Percentiles rank a stretch among this genome's conserved stretches.
These are phyloP conservation scores for Phialemonium atrogriseum DNA, from an alignment of 2,329 filamentous ascomycete species.

Conservation along the genomic window DNA sequence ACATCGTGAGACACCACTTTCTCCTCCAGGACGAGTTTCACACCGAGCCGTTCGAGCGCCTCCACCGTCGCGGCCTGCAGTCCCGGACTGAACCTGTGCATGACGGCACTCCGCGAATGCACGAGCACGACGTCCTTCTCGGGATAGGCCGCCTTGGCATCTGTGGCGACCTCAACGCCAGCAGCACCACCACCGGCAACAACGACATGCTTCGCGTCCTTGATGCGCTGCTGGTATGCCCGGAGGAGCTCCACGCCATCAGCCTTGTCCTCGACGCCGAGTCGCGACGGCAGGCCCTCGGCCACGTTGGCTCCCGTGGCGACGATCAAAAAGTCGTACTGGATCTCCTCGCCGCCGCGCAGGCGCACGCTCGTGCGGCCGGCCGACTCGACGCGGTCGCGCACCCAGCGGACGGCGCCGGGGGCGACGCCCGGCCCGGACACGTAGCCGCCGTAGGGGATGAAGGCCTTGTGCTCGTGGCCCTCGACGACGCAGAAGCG, in stretches of 20 bases:
- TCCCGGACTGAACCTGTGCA: constrained; percentile 41
- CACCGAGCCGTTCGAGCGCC: constrained; percentile 34
- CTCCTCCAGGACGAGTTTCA: constrained; percentile 44
- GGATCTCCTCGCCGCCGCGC: constrained; percentile 31
- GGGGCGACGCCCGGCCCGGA: too few relatives aligned
- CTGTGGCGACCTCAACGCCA: constrained; percentile 52
- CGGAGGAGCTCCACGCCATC: constrained; percentile 34
- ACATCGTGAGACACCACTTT: constrained; percentile 29
- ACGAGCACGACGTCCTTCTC: constrained; percentile 48
- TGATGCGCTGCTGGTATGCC: constrained; percentile 36
- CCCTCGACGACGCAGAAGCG: constrained; percentile 47
- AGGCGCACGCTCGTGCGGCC: constrained; percentile 29
- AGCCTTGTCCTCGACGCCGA: constrained; percentile 30
- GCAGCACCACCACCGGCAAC: constrained; percentile 53
- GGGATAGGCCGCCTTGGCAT: constrained; percentile 47
- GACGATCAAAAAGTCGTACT: constrained; percentile 48
- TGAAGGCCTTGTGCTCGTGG: constrained; percentile 51
- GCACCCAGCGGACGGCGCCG: constrained; percentile 11
- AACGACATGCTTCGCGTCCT: constrained; percentile 33
- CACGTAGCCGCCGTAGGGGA: constrained; percentile 47
- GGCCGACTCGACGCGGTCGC: constrained; percentile 27
- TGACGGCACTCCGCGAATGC: constrained; percentile 44
- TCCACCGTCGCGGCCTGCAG: constrained; percentile 33
- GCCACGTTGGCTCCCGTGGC: constrained; percentile 43
- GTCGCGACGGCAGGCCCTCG: constrained; percentile 37